Evolutionary conservation across 1,284 basidiomycete species (phyloP).

Genomic region (Somion occarium): DNA sequence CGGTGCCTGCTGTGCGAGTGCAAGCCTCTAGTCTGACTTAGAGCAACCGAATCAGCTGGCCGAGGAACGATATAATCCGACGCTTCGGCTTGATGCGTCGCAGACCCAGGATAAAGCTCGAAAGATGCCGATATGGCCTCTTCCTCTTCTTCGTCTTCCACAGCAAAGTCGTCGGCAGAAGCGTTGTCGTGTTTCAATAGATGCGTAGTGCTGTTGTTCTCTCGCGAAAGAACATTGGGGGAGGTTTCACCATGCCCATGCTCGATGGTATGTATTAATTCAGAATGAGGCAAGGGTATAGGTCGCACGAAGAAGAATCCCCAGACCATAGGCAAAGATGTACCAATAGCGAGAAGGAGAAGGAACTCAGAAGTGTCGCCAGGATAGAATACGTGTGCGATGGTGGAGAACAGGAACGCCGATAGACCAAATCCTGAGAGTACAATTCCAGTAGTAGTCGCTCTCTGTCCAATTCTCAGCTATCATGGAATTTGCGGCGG

Average conservation of each 20-base stretch:
- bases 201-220: constrained; percentile 25
- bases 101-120: constrained; percentile 12
- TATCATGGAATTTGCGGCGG: too few species aligned
- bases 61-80: constrained; percentile 24
- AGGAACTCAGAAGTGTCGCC: constrained; percentile 71
- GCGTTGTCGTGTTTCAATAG: constrained; percentile 21
- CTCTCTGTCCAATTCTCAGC: constrained; percentile 43
- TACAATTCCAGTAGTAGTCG: constrained; percentile 68
- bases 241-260: constrained; percentile 13
- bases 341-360: constrained; percentile 66
- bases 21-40: constrained; percentile 24
- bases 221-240: constrained; percentile 20
- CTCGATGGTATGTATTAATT: constrained; percentile 16
- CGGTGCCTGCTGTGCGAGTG: constrained; percentile 16
- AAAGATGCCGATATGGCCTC: constrained; percentile 8
- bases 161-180: constrained; percentile 12
- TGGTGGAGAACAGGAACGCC: constrained; percentile 73
- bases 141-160: constrained; percentile 17
- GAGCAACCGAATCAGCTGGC: constrained; percentile 18
- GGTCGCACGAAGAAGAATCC: constrained; percentile 61
- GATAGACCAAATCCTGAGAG: constrained; percentile 82
- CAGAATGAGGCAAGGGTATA: constrained; percentile 41
- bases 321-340: constrained; percentile 62
- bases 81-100: constrained; percentile 8
- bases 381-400: constrained; percentile 62